phyloP scores from a whole-genome alignment of 306 rosid species.

The Trifolium repens region DNA sequence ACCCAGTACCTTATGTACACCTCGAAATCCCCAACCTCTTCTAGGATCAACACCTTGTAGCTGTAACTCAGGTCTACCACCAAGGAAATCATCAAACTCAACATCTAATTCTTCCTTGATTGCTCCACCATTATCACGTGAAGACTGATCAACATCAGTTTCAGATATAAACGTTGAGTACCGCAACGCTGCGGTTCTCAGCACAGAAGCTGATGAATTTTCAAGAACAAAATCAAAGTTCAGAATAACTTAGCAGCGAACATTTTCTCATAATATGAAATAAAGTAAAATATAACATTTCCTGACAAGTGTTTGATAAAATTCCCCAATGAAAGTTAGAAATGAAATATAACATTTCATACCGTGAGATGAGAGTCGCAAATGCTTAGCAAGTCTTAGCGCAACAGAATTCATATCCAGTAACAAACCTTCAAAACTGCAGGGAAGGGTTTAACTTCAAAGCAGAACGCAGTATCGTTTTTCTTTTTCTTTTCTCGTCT shows the following conservation, averaged over 20 bases:
- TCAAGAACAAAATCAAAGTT: conserved; percentile 33
- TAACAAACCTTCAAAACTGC: conserved; percentile 16
- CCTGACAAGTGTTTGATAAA: conserved; percentile 23
- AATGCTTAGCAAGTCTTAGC: conserved; percentile 53
- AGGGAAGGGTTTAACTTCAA: conserved; percentile 28
- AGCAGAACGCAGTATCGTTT: neutral
- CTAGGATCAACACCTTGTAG: conserved; percentile 89
- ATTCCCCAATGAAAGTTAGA: conserved; percentile 5
- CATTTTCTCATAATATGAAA: neutral
- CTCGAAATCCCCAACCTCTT: conserved; percentile 91
- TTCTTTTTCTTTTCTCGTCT: neutral
- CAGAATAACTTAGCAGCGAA: conserved; percentile 34
- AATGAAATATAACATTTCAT: neutral
- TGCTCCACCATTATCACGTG: conserved; percentile 28
- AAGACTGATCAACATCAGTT: conserved; percentile 39
- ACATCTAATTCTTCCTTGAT: conserved; percentile 44
- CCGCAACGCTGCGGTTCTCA: conserved; percentile 51
- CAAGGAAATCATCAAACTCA: conserved; percentile 57
- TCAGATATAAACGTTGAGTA: conserved; percentile 52
- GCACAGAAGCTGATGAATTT: conserved; percentile 46
- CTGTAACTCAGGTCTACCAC: conserved; percentile 47
- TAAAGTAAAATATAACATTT: neutral
- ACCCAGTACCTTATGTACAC: conserved; percentile 88
- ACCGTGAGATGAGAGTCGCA: conserved; percentile 61
- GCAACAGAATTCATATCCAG: conserved; percentile 64